phyloP scores from a whole-genome alignment of 345 rosid species.

The Melastoma malabathricum region DNA sequence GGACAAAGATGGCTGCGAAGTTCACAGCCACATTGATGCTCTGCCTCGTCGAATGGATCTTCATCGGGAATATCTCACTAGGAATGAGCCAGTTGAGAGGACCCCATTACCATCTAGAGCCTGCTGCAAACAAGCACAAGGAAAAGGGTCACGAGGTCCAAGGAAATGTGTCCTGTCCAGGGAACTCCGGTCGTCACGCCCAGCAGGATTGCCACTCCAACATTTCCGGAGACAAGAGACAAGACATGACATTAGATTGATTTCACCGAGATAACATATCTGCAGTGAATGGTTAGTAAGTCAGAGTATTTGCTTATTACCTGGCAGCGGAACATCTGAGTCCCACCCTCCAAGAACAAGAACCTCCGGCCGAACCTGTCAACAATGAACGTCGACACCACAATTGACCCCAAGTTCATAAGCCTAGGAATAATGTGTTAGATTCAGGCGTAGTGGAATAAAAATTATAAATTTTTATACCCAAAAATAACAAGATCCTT shows the following conservation, averaged over 20 bases:
- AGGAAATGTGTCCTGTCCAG: slow-evolving; percentile 21
- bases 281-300: too few species aligned
- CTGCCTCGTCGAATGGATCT: slow-evolving; percentile 38
- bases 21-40: slow-evolving; percentile 33
- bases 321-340: slow-evolving; percentile 57
- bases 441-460: too few species aligned
- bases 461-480: too few species aligned
- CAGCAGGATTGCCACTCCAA: slow-evolving; percentile 19
- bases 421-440: too few species aligned
- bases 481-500: too few species aligned
- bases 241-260: too few species aligned
- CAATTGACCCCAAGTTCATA: slow-evolving; percentile 50
- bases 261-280: too few species aligned
- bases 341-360: slow-evolving; percentile 55
- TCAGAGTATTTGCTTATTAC: slow-evolving; percentile 11
- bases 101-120: slow-evolving; percentile 60
- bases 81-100: slow-evolving; percentile 46
- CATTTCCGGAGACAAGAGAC: not conserved
- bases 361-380: slow-evolving; percentile 66
- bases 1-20: slow-evolving; percentile 29
- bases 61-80: slow-evolving; percentile 43
- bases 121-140: slow-evolving; percentile 43
- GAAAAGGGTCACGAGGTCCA: slow-evolving; percentile 17
- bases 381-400: slow-evolving; percentile 46
- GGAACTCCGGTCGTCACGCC: slow-evolving; percentile 21